Evolutionary conservation across 352 stramenopile genomes (phyloP).

Genomic region (Phytophthora brassicae): DNA sequence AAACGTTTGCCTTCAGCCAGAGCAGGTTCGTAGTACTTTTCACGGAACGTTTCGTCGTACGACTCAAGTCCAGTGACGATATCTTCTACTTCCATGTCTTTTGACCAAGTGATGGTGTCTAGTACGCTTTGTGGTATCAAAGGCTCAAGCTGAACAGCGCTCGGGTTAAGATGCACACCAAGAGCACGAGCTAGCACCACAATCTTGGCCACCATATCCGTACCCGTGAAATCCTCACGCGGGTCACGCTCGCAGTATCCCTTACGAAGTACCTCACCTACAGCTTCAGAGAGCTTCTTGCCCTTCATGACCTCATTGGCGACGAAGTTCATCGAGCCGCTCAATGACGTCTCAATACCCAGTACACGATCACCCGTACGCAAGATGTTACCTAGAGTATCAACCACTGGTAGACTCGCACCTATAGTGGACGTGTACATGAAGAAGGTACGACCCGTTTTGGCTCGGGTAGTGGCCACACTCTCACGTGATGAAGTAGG

Average conservation of each 20-base stretch:
- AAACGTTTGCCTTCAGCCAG: constrained; percentile 51
- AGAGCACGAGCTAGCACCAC: constrained; percentile 67
- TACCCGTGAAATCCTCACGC: constrained; percentile 65
- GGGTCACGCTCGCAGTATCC: constrained; percentile 75
- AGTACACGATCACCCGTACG: constrained; percentile 68
- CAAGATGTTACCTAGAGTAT: constrained; percentile 77
- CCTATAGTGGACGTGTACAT: constrained; percentile 83
- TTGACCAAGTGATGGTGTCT: constrained; percentile 47
- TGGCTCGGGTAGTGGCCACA: constrained; percentile 40
- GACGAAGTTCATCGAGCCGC: constrained; percentile 75
- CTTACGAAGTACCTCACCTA: constrained; percentile 46
- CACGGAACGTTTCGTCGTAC: constrained; percentile 60
- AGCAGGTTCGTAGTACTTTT: constrained; percentile 53
- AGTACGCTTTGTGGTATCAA: constrained; percentile 51
- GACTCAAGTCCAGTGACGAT: constrained; percentile 49
- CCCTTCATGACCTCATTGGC: constrained; percentile 77
- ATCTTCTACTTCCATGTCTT: constrained; percentile 46
- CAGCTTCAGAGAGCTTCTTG: constrained; percentile 54
- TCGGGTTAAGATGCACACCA: constrained; percentile 48
- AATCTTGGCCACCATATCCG: constrained; percentile 72
- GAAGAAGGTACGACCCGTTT: constrained; percentile 63
- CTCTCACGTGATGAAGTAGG: constrained; percentile 59
- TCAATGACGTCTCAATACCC: constrained; percentile 61
- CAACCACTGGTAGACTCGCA: constrained; percentile 67
- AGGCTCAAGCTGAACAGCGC: constrained; percentile 52